Base-by-base conservation (phyloP, 352 stramenopile species). In the Phytopythium montanum region DNA sequence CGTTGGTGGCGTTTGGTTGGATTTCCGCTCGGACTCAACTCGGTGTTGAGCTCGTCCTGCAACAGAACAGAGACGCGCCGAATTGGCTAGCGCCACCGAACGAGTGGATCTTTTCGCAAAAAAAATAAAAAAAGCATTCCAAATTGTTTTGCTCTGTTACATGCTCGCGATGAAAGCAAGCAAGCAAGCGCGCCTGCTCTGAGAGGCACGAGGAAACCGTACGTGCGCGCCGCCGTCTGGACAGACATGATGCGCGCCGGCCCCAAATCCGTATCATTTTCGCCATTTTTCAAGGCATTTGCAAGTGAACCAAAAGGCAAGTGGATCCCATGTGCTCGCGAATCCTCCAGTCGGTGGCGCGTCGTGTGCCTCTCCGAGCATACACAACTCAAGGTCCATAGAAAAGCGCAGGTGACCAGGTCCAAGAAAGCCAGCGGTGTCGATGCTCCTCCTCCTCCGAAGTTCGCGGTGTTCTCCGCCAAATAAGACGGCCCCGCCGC, bases 41-140 rank as follows among this genome's bases (percentile, higher is more conserved):
- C 13, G 31, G 31, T 36, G 38, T 21, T 44, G 38, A 21, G 38
- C 14, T 1, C 38, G 14, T 44, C 38, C 14, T 3, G 38, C 38
- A n/a, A n/a, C n/a, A n/a, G 38, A 44, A 44, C 38, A 44, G 38
- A 44, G 21, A 51, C 44, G 44, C 44, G 25, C 9, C 44, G 44
- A 51, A n/a, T n/a, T 9, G 16, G 38, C 44, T 51, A 51, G 44
- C n/a, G 44, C 44, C 44, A 51, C 44, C 44, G 44, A 51, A 5
- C 44, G 19, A 33, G 44, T 51, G 44, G 21, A 51, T 51, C 44
- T 51, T 51, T 31, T 51, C 21, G 44, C 14, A 9, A 18, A 3
- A 18, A 8, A 6, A n/a, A 26, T 33, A 23, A 9, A 28, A 44
- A 44, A 44, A 42, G 12, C 5, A 44, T 44, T n/a, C n/a, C n/a